Base-by-base conservation (phyloP, 768 basidiomycete genomes). In the Boletellus sp. region DNA sequence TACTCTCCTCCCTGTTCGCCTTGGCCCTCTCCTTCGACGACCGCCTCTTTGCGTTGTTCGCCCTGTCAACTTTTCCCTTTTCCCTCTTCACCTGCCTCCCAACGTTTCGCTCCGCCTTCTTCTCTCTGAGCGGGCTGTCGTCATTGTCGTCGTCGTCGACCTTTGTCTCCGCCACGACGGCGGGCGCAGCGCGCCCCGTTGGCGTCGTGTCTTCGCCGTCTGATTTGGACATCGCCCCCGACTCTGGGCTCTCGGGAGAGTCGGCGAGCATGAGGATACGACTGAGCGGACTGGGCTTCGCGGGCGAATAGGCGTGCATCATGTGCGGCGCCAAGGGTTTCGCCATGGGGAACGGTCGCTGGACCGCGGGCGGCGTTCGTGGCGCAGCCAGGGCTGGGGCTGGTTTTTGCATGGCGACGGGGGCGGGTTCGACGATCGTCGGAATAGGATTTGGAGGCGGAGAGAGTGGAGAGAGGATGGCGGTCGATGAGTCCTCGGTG, bases 261-360 rank as follows among this genome's bases (percentile, higher is more conserved):
- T 84, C 72, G 4, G 74, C 77, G 37, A 90, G 73, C 82, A 84
- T 80, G 20, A 90, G 74, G 46, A 91, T 89, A 11, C 88, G 78
- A 52, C 86, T 89, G 28, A 92, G 74, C 3, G 89, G 89, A 54
- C 87, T 90, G 0, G 90, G 89, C 63, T 81, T 84, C 3, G 74
- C 83, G 24, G 89, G 89, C 0, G 90, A 90, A 54, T 91, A 92
- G 0, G 88, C 87, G 54, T 92, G 89, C 4, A 79, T 74, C 83
- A 88, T 87, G 48, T 77, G 80, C 47, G 74, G 68, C 2, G 79
- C 83, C 42, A 84, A 70, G 11, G 88, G 86, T 59, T 87, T 90
- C 2, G 86, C 85, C 39, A 84, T 70, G 0, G 85, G 85, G 69
- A 85, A 88, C 2, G 78, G 73, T n/a, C 65, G 73, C 23, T 67